Evolutionary conservation across 2,329 filamentous ascomycete species (phyloP), one percentile per base, ranked within the genome.

Genomic region (Lanzia echinophila): DNA sequence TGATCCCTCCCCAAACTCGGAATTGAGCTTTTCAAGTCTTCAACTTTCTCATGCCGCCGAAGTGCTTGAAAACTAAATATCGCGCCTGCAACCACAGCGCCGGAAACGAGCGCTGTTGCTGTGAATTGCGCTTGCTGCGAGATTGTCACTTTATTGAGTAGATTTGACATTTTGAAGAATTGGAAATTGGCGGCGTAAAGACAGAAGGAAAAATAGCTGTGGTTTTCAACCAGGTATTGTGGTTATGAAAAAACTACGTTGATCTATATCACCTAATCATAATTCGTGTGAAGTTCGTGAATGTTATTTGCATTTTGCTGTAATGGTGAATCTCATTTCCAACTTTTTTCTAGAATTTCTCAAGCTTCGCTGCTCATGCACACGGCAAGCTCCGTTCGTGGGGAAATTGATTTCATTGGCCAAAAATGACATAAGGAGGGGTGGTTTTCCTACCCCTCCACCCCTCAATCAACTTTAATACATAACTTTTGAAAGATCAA

Each of bases 71-170:
- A 84, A 19, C 80, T 79, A 13, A 87, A 69, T 32, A 87, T 74
- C 7, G 81, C 72, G n/a, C 75, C 75, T 2, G 82, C 82, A 24
- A 79, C 82, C 0, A 82, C 73, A 8, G 76, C 78, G 17, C 82
- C 83, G 0, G 82, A 86, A 13, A 81, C 71, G 20, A 88, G 73
- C 2, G 88, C 88, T 0, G 88, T 90, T 3, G 84, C 80, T 17
- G 83, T 79, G 34, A 94, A 73, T 68, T 90, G 88, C 6, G 60
- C 64, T 22, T 65, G 56, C 20, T 52, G 57, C 7, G 57, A 60
- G 28, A 54, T 53, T 15, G 57, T 54, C 3, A 60, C 55, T 28
- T 62, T 61, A n/a, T 57, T 58, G 33, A 67, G 53, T 59, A 63
- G 66, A 10, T 63, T 64, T 7, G 62, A 55, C 64, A 67, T 67